Percentiles rank a stretch among this genome's conserved stretches.
These are phyloP conservation scores for Iris macrosiphon DNA, from an alignment of 106 monocot genomes.

Conservation along the genomic window DNA sequence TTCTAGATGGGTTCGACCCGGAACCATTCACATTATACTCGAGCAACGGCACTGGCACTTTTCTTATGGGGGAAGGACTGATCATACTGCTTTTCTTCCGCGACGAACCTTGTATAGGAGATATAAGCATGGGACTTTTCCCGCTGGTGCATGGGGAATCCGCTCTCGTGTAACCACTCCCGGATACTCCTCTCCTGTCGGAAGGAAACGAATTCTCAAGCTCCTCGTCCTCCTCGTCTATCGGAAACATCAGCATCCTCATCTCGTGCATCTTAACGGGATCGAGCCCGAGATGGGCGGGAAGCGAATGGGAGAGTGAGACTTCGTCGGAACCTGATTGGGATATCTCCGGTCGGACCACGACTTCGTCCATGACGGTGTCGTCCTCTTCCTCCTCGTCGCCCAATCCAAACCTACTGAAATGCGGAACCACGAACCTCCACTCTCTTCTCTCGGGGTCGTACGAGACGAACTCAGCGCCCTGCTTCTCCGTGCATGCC, in stretches of 20 bases:
- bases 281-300: conserved; percentile 96
- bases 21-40: conserved; percentile 52
- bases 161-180: conserved; percentile 24
- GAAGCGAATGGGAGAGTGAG: conserved; percentile 81
- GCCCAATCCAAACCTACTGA: conserved; percentile 88
- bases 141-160: conserved; percentile 49
- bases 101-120: conserved; percentile 39
- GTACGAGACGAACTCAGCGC: conserved; percentile 71
- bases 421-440: conserved; percentile 82
- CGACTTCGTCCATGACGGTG: conserved; percentile 45
- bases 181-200: conserved; percentile 19
- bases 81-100: conserved; percentile 31
- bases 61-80: conserved; percentile 26
- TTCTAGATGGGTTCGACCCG: conserved; percentile 34
- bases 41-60: conserved; percentile 48
- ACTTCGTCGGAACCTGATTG: conserved; percentile 12
- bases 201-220: conserved; percentile 29
- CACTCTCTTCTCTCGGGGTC: conserved; percentile 52
- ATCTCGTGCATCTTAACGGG: conserved; percentile 89
- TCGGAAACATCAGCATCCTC: conserved; percentile 79
- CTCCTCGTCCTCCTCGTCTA: conserved; percentile 56
- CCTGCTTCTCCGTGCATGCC: conserved; percentile 44
- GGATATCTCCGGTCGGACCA: no score
- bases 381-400: conserved; percentile 90
- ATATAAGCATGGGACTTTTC: conserved; percentile 34